Evolutionary conservation across 2,329 filamentous ascomycete species (phyloP).

Genomic region (Salinomyces thailandicus): DNA sequence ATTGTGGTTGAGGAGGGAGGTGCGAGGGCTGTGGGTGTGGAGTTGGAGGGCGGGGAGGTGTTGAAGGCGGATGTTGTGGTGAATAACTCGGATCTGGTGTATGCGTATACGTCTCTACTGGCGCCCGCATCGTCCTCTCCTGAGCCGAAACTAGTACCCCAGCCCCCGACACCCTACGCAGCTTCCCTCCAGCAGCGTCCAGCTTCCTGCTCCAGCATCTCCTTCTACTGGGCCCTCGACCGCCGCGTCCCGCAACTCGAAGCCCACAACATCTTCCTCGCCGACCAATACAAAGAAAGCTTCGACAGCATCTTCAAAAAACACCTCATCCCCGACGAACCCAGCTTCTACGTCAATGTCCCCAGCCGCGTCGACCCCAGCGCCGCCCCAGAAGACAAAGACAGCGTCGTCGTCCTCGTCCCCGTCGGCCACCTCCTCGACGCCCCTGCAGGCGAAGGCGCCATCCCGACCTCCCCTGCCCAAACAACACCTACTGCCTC

Average conservation of each 20-base stretch:
- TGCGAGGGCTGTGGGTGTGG: slow-evolving; percentile 47
- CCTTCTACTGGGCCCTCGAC: slow-evolving; percentile 64
- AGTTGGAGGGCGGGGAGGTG: slow-evolving; percentile 47
- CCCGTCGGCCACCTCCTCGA: slow-evolving; percentile 57
- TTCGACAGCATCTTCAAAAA: slow-evolving; percentile 67
- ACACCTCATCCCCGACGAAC: slow-evolving; percentile 55
- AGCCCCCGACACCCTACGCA: slow-evolving; percentile 26
- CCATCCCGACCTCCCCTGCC: neutral
- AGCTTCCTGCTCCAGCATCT: slow-evolving; percentile 61
- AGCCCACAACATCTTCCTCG: slow-evolving; percentile 69
- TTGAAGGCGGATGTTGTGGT: slow-evolving; percentile 56
- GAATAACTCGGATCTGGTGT: slow-evolving; percentile 63
- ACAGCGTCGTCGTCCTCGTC: slow-evolving; percentile 59
- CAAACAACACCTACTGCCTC: neutral
- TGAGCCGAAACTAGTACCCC: neutral
- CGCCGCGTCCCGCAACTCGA: slow-evolving; percentile 51
- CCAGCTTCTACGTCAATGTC: slow-evolving; percentile 69
- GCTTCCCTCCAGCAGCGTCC: slow-evolving; percentile 39
- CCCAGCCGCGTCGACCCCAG: slow-evolving; percentile 57
- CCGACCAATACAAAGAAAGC: slow-evolving; percentile 59
- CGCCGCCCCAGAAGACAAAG: slow-evolving; percentile 55
- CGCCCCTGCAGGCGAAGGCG: slow-evolving; percentile 11
- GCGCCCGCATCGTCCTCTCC: slow-evolving; percentile 25
- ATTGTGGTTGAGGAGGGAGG: slow-evolving; percentile 46
- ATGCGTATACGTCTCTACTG: slow-evolving; percentile 62